Percentiles rank a stretch among this genome's conserved stretches.
Conservation (phyloP, 164 flowering plant genomes). For the Sextonia rubra region DNA sequence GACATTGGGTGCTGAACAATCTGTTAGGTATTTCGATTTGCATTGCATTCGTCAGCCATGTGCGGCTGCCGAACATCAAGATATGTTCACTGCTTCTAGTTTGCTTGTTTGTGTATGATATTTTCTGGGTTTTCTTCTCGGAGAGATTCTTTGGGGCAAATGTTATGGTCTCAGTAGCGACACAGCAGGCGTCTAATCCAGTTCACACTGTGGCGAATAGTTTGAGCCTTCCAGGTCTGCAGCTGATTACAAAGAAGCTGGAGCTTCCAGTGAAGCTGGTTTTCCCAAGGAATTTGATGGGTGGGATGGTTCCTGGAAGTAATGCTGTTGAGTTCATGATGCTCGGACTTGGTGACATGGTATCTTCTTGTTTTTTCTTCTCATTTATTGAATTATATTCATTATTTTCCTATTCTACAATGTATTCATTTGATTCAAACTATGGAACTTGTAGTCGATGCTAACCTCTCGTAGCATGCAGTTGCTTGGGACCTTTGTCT, state of each 20-base stretch:
- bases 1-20: constrained; percentile 91
- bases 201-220: constrained; percentile 86
- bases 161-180: constrained; percentile 97
- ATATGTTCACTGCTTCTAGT: constrained; percentile 87
- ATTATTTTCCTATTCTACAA: no score
- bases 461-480: no score
- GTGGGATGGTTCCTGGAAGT: constrained; percentile 54
- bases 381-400: not conserved
- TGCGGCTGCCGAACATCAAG: constrained; percentile 92
- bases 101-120: constrained; percentile 85
- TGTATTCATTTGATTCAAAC: not conserved
- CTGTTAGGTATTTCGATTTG: constrained; percentile 86
- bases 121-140: constrained; percentile 97
- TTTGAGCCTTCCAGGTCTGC: constrained; percentile 90
- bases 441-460: no score
- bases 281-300: constrained; percentile 79
- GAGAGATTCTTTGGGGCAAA: constrained; percentile 95
- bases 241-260: constrained; percentile 78
- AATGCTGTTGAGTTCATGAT: constrained; percentile 72
- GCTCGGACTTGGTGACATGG: constrained; percentile 99
- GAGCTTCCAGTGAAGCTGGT: constrained; percentile 93
- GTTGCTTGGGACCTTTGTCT: no score
- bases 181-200: constrained; percentile 93
- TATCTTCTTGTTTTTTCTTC: constrained; percentile 24
- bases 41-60: constrained; percentile 93